phyloP scores from a whole-genome alignment of 495 filamentous ascomycete species.

The Podospora comata region DNA sequence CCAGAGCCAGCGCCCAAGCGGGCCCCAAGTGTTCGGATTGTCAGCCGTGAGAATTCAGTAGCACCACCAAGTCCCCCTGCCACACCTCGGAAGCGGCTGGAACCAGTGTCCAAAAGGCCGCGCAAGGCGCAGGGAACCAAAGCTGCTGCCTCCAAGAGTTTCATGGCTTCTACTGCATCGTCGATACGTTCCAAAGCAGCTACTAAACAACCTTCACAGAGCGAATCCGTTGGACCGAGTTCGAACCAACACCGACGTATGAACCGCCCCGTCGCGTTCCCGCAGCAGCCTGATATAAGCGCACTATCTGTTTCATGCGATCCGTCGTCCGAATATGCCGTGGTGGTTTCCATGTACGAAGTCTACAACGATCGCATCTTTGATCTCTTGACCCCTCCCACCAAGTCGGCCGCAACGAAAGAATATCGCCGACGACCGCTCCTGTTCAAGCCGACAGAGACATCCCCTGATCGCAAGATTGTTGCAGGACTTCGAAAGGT shows the following conservation, averaged over 20 bases:
- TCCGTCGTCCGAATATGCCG: slow-evolving; percentile 73
- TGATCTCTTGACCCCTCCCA: slow-evolving; percentile 69
- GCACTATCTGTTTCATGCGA: slow-evolving; percentile 66
- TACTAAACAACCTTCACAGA: slow-evolving; percentile 43
- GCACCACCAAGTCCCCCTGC: slow-evolving; percentile 21
- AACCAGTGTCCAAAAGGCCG: neutral
- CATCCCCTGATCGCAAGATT: slow-evolving; percentile 79
- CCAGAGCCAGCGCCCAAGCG: neutral
- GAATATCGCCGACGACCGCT: slow-evolving; percentile 69
- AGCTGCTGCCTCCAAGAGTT: slow-evolving; percentile 31
- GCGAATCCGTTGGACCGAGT: slow-evolving; percentile 40
- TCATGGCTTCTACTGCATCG: slow-evolving; percentile 43
- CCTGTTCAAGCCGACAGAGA: slow-evolving; percentile 84
- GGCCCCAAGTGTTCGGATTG: slow-evolving; percentile 39
- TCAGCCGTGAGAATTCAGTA: slow-evolving; percentile 35
- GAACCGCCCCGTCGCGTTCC: slow-evolving; percentile 61
- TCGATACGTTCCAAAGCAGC: slow-evolving; percentile 36
- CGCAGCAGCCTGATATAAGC: slow-evolving; percentile 70
- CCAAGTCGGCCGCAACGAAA: slow-evolving; percentile 53
- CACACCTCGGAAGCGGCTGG: slow-evolving; percentile 10
- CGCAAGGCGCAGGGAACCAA: neutral
- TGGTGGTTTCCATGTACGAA: slow-evolving; percentile 96
- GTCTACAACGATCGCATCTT: slow-evolving; percentile 99
- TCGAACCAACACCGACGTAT: slow-evolving; percentile 56
- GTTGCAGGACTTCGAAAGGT: slow-evolving; percentile 91